Conservation (phyloP, 345 rosid species). For the Moricandia moricandioides region DNA sequence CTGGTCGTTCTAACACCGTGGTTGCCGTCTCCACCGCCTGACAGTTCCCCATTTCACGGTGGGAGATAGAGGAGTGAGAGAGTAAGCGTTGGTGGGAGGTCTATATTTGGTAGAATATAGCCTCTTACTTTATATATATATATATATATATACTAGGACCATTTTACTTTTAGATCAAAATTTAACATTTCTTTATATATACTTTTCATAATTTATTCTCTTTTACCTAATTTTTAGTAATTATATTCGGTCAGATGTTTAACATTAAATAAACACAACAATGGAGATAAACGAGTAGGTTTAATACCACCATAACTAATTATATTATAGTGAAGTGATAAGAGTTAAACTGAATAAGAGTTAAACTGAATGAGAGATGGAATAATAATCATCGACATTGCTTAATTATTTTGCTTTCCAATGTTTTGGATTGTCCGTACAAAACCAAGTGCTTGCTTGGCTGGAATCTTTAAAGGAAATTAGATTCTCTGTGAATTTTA, state of each 20-base stretch:
- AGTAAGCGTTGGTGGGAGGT: constrained; percentile 1
- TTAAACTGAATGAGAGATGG: not conserved
- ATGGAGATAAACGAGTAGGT: not conserved
- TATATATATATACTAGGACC: no score
- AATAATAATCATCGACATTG: not conserved
- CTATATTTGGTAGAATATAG: not conserved
- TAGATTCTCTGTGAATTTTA: constrained; percentile 7
- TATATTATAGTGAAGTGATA: not conserved
- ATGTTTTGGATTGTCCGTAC: constrained; percentile 37
- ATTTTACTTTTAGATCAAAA: not conserved
- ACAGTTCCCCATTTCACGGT: constrained; percentile 39
- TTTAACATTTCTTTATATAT: not conserved
- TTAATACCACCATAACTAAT: not conserved
- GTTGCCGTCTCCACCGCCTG: constrained; percentile 40
- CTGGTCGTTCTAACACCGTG: constrained; percentile 31
- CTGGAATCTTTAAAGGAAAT: constrained; percentile 32
- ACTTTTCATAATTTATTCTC: constrained; percentile 7
- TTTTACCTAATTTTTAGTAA: not conserved
- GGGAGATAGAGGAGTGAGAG: constrained; percentile 19
- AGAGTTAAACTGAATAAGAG: not conserved
- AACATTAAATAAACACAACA: not conserved
- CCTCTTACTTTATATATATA: constrained; percentile 16
- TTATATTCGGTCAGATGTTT: not conserved
- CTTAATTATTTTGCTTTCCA: not conserved
- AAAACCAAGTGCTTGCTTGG: constrained; percentile 33